Conservation (phyloP, 768 basidiomycete genomes). For the Leccinum variicolor region DNA sequence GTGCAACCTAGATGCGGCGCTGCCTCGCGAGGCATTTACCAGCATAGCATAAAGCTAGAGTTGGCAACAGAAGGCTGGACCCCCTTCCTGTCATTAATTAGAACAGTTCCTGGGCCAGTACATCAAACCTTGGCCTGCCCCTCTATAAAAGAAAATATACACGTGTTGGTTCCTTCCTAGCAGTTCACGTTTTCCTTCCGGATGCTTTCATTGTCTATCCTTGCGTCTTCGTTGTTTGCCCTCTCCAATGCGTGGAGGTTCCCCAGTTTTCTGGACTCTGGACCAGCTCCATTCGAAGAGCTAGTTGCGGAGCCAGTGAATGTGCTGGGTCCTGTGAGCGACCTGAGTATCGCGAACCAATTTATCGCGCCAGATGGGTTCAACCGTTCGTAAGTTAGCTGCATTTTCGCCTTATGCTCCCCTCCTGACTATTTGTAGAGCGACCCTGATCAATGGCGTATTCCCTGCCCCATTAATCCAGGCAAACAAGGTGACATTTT, state of each 20-base stretch:
- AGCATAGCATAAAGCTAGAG: neutral
- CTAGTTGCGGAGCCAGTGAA: neutral
- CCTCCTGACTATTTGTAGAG: conserved; percentile 20
- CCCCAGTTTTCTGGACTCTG: neutral
- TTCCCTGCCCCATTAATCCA: conserved; percentile 47
- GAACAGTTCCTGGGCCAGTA: neutral
- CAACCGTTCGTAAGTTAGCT: conserved; percentile 31
- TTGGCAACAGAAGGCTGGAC: neutral
- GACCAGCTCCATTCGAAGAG: neutral
- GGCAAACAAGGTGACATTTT: conserved; percentile 32
- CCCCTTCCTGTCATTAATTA: neutral
- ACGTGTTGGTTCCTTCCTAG: too few species aligned
- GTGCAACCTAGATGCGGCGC: neutral
- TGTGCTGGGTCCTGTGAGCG: conserved; percentile 19
- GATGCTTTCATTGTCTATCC: conserved; percentile 7
- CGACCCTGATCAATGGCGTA: conserved; percentile 41
- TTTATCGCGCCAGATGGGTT: conserved; percentile 49
- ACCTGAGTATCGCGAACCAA: conserved; percentile 36
- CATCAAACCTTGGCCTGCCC: neutral
- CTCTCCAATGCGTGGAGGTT: conserved; percentile 4
- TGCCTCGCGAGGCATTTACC: neutral
- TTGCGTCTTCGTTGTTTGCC: conserved; percentile 8
- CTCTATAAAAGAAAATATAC: conserved; percentile 8
- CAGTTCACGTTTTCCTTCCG: neutral
- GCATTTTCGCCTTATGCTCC: neutral